phyloP scores from a whole-genome alignment of 176 grass and related monocot genomes.

The Lolium rigidum region DNA sequence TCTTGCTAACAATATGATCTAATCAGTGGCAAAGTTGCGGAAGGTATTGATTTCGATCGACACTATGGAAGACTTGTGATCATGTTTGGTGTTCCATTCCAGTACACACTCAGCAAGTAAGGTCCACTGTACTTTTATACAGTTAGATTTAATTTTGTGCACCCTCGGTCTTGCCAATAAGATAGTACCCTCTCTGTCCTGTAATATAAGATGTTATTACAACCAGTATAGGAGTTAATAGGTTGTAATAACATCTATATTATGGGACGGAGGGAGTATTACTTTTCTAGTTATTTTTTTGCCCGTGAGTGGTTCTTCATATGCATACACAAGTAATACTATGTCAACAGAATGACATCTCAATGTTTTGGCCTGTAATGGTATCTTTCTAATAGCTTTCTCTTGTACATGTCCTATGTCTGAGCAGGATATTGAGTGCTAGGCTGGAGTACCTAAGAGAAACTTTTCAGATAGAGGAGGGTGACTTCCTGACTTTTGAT shows the following conservation, averaged over 20 bases:
- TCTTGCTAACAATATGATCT: constrained; percentile 22
- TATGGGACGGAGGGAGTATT: neutral
- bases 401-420: constrained; percentile 14
- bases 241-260: too few relatives aligned
- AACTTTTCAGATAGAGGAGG: constrained; percentile 98
- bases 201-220: too few relatives aligned
- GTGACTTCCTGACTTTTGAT: constrained; percentile 95
- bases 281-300: neutral
- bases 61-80: constrained; percentile 99
- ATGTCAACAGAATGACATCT: too few relatives aligned
- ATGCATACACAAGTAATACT: neutral
- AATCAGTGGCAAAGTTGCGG: constrained; percentile 94
- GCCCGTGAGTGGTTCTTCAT: neutral
- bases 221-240: too few relatives aligned
- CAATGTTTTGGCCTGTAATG: neutral
- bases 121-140: constrained; percentile 22
- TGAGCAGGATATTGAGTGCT: constrained; percentile 84
- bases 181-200: neutral
- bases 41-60: constrained; percentile 99
- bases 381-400: neutral
- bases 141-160: constrained; percentile 9
- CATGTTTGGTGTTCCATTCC: constrained; percentile 99
- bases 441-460: constrained; percentile 98
- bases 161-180: neutral
- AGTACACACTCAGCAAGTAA: constrained; percentile 96